Base-by-base conservation (phyloP, 306 rosid genomes). In the Coriaria nepalensis region DNA sequence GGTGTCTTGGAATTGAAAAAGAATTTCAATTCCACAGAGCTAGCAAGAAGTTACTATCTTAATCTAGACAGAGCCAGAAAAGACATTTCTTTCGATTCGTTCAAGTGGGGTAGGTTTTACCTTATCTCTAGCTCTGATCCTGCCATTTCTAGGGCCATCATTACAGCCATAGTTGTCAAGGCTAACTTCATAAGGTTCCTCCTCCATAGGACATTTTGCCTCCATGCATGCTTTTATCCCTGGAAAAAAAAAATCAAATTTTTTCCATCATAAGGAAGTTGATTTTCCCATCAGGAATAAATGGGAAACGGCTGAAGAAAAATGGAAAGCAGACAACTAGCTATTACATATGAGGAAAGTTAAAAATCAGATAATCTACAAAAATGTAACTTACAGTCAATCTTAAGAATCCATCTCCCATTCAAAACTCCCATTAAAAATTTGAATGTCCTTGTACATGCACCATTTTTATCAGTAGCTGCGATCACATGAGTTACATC, bases 401-500 rank as follows among this genome's bases (percentile, higher is more conserved):
- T 54, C 53, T 73, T 85, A 59, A 90, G 78, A 64, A 90, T 46
- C 98, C 98, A 90, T 56, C 61, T 70, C 43, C 95, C 98, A 53
- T 74, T 67, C 56, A 85, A 60, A 72, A 85, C 77, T 49, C 78
- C 98, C 95, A 75, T 77, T 39, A 82, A 79, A 43, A 78, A 83
- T 70, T 85, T 84, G 45, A 81, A 65, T 1, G 98, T 90, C 68
- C 98, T 68, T 14, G 86, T 69, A 69, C 88, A 90, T 33, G 94
- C 93, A 59, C 85, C 95, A 9, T 77, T 73, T 48, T 66, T 80
- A 68, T 85, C 83, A 5, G 75, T 69, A 43, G 94, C 78, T 33
- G 95, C 98, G 56, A 90, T 73, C 52, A 85, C 79, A 52, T 85
- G 98, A 10, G 94, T 85, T 52, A 85, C 95, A 45, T 81, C 49